These are phyloP conservation scores for Papiliotrema terrestris DNA, from an alignment of 1,284 basidiomycete species.

Conservation along the genomic window DNA sequence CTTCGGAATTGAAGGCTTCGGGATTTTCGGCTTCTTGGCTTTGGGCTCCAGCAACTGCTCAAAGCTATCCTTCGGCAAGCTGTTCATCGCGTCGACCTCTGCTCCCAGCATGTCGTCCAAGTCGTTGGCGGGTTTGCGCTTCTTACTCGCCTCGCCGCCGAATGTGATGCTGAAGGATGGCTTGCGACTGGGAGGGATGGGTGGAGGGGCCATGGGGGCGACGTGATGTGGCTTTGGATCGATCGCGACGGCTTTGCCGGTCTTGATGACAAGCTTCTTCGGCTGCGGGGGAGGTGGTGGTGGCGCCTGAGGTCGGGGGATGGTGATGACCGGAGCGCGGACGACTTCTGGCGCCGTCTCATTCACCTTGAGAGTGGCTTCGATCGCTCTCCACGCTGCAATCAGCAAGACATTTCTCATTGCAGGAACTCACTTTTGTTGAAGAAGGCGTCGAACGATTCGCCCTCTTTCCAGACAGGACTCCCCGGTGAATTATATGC, in stretches of 20 bases:
- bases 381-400: slow-evolving; percentile 37
- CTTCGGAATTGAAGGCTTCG: slow-evolving; percentile 1
- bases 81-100: slow-evolving; percentile 44
- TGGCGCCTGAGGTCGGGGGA: slow-evolving; percentile 21
- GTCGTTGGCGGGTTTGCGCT: slow-evolving; percentile 16
- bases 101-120: slow-evolving; percentile 45
- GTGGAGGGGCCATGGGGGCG: slow-evolving; percentile 43
- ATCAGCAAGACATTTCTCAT: slow-evolving; percentile 6
- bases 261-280: slow-evolving; percentile 36
- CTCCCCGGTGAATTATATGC: slow-evolving; percentile 72
- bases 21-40: slow-evolving; percentile 34
- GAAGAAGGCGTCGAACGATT: slow-evolving; percentile 75
- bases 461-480: slow-evolving; percentile 71
- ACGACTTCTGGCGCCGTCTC: neutral
- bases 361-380: slow-evolving; percentile 28
- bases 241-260: slow-evolving; percentile 25
- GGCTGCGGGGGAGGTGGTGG: slow-evolving; percentile 7
- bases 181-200: slow-evolving; percentile 23
- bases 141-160: slow-evolving; percentile 12
- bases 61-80: slow-evolving; percentile 14
- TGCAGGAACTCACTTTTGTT: slow-evolving; percentile 64
- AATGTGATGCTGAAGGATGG: slow-evolving; percentile 4
- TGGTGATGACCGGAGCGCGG: slow-evolving; percentile 22
- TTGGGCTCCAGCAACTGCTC: slow-evolving; percentile 29
- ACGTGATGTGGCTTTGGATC: slow-evolving; percentile 13